phyloP scores from a whole-genome alignment of 1,139 yeast species.

The Blastobotrys buckinghamii region DNA sequence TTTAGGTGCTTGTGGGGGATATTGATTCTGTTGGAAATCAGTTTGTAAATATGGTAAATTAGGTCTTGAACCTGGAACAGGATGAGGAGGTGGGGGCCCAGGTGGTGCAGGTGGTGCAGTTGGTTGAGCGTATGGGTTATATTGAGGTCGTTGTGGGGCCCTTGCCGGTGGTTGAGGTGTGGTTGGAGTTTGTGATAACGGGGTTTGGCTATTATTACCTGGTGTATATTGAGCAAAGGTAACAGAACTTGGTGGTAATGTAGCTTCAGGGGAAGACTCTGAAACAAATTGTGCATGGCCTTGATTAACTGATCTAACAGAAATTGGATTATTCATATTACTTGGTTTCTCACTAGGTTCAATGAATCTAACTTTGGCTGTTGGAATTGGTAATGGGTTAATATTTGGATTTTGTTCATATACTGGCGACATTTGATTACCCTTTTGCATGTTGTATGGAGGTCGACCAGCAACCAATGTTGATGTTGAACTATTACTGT shows the following conservation, averaged over 20 bases:
- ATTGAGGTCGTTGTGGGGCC: conserved; percentile 2
- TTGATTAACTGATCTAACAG: conserved; percentile 7
- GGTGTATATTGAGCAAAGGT: conserved; percentile 10
- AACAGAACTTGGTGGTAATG: conserved; percentile 12
- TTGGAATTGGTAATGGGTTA: conserved; percentile 3
- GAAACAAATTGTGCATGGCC: background rate
- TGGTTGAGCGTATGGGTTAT: background rate
- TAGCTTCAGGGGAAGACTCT: conserved; percentile 9
- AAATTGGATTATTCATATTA: background rate
- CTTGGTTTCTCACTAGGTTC: conserved; percentile 1
- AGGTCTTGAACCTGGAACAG: background rate
- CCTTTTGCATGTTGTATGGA: background rate
- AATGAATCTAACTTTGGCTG: conserved; percentile 1
- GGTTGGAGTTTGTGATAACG: no score
- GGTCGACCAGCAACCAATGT: conserved; percentile 2
- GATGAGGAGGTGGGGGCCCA: background rate
- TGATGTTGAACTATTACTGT: background rate
- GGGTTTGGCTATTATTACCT: background rate
- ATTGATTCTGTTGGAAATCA: background rate
- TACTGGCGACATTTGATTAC: conserved; percentile 1
- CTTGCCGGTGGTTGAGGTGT: background rate
- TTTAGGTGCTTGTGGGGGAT: background rate
- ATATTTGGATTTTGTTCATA: background rate
- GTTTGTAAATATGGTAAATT: background rate
- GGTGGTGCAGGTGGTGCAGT: background rate